A percentile compares a stretch with the other conserved stretches of the same genome.
These are phyloP conservation scores for Ophiostoma quercus DNA, from an alignment of 2,329 filamentous ascomycete species.

Conservation along the genomic window DNA sequence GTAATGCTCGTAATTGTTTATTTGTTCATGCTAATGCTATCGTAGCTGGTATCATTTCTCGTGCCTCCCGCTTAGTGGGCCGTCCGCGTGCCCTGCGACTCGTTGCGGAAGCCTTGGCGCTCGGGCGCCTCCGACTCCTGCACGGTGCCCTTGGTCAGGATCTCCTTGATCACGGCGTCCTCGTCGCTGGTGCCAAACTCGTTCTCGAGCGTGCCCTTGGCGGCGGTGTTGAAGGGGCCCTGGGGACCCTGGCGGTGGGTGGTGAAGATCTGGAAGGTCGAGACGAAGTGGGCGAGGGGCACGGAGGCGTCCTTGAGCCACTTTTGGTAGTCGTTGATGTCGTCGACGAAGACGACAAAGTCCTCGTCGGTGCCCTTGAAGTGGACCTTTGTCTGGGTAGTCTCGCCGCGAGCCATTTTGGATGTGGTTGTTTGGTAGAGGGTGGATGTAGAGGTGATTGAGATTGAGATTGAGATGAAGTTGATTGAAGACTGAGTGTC, in stretches of 20 bases:
- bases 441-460: too few species aligned
- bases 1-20: neutral
- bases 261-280: conserved; percentile 80
- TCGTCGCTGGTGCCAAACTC: conserved; percentile 81
- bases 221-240: conserved; percentile 70
- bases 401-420: conserved; percentile 37
- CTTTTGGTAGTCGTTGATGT: conserved; percentile 61
- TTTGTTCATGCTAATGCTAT: neutral
- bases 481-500: neutral
- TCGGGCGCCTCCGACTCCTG: conserved; percentile 55
- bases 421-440: too few species aligned
- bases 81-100: conserved; percentile 42
- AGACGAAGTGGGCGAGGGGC: conserved; percentile 78
- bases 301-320: conserved; percentile 77
- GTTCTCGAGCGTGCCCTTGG: conserved; percentile 67
- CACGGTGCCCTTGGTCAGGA: conserved; percentile 68
- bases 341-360: conserved; percentile 57
- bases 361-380: conserved; percentile 66
- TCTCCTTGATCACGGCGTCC: conserved; percentile 75
- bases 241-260: conserved; percentile 86
- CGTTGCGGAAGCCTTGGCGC: conserved; percentile 51
- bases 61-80: neutral
- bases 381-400: conserved; percentile 70
- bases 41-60: neutral
- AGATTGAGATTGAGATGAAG: neutral